Evolutionary conservation across 2,329 filamentous ascomycete genomes (phyloP).

Genomic region (Curvularia hawaiiensis): DNA sequence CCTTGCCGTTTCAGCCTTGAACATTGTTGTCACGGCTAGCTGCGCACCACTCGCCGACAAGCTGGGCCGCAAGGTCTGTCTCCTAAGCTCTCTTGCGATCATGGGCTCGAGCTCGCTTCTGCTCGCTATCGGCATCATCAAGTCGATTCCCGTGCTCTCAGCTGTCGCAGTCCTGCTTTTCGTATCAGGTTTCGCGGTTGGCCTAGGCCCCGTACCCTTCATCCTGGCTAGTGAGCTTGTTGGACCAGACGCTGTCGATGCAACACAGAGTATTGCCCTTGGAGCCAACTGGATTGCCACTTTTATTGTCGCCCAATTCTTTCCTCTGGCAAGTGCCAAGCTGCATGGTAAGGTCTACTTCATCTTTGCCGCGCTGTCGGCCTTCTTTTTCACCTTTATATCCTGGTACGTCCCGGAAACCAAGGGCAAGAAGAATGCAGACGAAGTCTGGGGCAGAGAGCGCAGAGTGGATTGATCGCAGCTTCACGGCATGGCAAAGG

Average conservation of each 20-base stretch:
- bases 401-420: constrained; percentile 81
- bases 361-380: constrained; percentile 80
- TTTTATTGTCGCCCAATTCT: constrained; percentile 92
- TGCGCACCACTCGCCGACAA: constrained; percentile 87
- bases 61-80: constrained; percentile 83
- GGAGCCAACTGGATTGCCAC: constrained; percentile 89
- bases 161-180: constrained; percentile 83
- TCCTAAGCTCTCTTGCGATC: constrained; percentile 80
- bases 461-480: constrained; percentile 39
- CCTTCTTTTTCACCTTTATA: constrained; percentile 73
- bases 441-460: constrained; percentile 87
- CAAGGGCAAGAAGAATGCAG: constrained; percentile 78
- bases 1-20: constrained; percentile 84
- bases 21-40: constrained; percentile 79
- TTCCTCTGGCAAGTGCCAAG: constrained; percentile 81
- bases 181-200: constrained; percentile 87
- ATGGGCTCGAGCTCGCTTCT: constrained; percentile 81
- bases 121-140: constrained; percentile 80
- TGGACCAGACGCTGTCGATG: constrained; percentile 85
- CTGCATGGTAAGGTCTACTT: constrained; percentile 89
- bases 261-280: constrained; percentile 86
- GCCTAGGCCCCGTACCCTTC: constrained; percentile 92
- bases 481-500: background rate
- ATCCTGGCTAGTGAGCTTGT: constrained; percentile 92
- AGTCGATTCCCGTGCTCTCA: constrained; percentile 73